These are phyloP conservation scores for Leishmania lainsoni DNA, from an alignment of 208 protist genomes.

Conservation along the genomic window DNA sequence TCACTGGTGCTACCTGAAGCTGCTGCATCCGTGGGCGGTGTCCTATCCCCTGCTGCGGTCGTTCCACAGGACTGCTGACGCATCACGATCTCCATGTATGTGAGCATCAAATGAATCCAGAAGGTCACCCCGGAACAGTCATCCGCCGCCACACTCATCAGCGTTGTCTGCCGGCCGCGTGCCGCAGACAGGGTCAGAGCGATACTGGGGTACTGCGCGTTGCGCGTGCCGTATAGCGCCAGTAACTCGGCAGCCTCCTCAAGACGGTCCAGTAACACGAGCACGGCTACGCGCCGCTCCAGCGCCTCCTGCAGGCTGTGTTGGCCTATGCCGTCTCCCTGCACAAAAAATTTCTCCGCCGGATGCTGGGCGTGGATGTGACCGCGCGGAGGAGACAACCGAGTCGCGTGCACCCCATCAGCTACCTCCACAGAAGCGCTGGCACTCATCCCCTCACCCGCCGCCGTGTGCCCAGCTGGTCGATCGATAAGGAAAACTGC, in stretches of 20 bases:
- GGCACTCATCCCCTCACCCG: not conserved
- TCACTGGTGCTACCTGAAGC: not conserved
- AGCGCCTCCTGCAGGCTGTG: conserved; percentile 67
- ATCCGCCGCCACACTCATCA: conserved; percentile 14
- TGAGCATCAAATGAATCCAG: conserved; percentile 64
- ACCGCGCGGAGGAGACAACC: not conserved
- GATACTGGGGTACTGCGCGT: conserved; percentile 63
- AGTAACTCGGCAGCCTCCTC: conserved; percentile 64
- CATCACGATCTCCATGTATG: conserved; percentile 40
- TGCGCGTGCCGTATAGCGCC: conserved; percentile 39
- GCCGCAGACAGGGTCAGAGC: conserved; percentile 63
- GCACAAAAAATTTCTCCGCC: conserved; percentile 33
- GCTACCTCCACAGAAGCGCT: not conserved
- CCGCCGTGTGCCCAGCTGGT: not conserved
- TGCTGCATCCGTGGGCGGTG: not conserved
- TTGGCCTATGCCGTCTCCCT: conserved; percentile 60
- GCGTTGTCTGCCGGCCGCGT: conserved; percentile 10
- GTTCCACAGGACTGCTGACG: conserved; percentile 3
- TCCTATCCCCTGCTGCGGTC: not conserved
- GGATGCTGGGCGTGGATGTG: conserved; percentile 2
- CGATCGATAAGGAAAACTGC: conserved; percentile 3
- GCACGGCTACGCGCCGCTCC: conserved; percentile 77
- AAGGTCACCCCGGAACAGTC: conserved; percentile 43
- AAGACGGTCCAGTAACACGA: conserved; percentile 56
- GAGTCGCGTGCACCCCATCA: not conserved